phyloP scores from a whole-genome alignment of 2,329 filamentous ascomycete species.

The Iodosphaeria phyllophila region DNA sequence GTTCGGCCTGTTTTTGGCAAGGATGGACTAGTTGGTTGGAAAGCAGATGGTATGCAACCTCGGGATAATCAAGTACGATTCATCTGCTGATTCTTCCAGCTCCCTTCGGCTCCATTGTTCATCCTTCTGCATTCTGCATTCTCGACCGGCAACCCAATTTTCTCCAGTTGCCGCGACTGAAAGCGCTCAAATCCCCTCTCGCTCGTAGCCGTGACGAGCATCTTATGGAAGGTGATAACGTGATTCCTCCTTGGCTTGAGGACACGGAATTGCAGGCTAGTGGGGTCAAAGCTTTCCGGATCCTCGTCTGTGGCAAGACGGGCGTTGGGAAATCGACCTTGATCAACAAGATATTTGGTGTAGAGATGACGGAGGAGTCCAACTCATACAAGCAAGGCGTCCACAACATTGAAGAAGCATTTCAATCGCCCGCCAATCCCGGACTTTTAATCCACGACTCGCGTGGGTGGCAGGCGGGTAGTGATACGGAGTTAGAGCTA shows the following conservation, averaged over 20 bases:
- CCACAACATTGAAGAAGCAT: constrained; percentile 11
- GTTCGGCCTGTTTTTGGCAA: too few relatives aligned
- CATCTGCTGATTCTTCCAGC: too few relatives aligned
- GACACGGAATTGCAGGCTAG: constrained; percentile 1
- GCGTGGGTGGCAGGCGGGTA: constrained; percentile 10
- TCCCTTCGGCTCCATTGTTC: constrained; percentile 9
- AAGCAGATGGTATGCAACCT: too few relatives aligned
- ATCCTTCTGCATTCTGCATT: constrained; percentile 8
- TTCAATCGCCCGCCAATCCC: constrained; percentile 10
- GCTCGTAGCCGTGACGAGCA: neutral
- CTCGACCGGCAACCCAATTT: constrained; percentile 3
- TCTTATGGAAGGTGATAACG: constrained; percentile 1
- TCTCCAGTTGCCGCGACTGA: neutral
- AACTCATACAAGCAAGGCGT: constrained; percentile 7
- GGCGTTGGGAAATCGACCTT: constrained; percentile 11
- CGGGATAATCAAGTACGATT: too few relatives aligned
- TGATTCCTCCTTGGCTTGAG: constrained; percentile 1
- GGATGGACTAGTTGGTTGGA: too few relatives aligned
- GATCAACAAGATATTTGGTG: constrained; percentile 11
- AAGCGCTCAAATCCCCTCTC: neutral
- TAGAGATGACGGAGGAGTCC: constrained; percentile 9
- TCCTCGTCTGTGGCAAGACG: constrained; percentile 11
- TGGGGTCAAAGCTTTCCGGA: constrained; percentile 3
- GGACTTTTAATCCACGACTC: constrained; percentile 12
- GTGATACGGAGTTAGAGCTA: constrained; percentile 7